These are phyloP conservation scores for Aspergillus leporis DNA, from an alignment of 495 filamentous ascomycete species.

Conservation along the genomic window DNA sequence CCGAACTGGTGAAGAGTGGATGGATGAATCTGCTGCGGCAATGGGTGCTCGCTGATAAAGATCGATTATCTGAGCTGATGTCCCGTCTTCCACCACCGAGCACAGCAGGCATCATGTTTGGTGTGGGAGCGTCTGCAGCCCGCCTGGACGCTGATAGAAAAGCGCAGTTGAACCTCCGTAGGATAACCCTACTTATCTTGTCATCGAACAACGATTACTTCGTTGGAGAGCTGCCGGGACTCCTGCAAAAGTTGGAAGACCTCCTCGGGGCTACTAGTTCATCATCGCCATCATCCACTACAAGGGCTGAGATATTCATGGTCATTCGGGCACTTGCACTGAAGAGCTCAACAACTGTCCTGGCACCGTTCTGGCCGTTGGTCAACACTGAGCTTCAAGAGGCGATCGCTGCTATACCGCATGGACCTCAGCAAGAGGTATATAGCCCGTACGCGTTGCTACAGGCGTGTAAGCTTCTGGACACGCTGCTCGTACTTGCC, in stretches of 20 bases:
- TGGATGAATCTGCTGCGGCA: slow-evolving; percentile 86
- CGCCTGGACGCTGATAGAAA: slow-evolving; percentile 90
- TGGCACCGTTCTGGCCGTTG: slow-evolving; percentile 85
- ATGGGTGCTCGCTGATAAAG: slow-evolving; percentile 82
- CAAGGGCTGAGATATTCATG: slow-evolving; percentile 86
- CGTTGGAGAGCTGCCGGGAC: slow-evolving; percentile 65
- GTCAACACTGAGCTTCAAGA: slow-evolving; percentile 84
- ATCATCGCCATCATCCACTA: slow-evolving; percentile 88
- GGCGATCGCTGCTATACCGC: slow-evolving; percentile 74
- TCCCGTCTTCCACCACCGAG: slow-evolving; percentile 78
- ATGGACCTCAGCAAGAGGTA: slow-evolving; percentile 68
- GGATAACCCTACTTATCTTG: slow-evolving; percentile 75
- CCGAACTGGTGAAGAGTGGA: slow-evolving; percentile 62
- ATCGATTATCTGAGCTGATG: slow-evolving; percentile 79
- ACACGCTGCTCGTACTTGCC: slow-evolving; percentile 75
- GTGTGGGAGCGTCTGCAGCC: slow-evolving; percentile 93
- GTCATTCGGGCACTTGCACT: slow-evolving; percentile 79
- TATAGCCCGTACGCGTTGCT: slow-evolving; percentile 75
- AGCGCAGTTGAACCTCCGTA: slow-evolving; percentile 85
- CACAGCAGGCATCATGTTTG: slow-evolving; percentile 96
- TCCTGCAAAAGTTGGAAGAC: slow-evolving; percentile 85
- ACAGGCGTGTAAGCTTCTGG: slow-evolving; percentile 91
- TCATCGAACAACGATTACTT: slow-evolving; percentile 76
- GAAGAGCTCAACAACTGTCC: slow-evolving; percentile 70
- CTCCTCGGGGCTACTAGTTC: slow-evolving; percentile 81